These are phyloP conservation scores for Mayamaea pseudoterrestris DNA, from an alignment of 108 stramenopile genomes.

Conservation along the genomic window DNA sequence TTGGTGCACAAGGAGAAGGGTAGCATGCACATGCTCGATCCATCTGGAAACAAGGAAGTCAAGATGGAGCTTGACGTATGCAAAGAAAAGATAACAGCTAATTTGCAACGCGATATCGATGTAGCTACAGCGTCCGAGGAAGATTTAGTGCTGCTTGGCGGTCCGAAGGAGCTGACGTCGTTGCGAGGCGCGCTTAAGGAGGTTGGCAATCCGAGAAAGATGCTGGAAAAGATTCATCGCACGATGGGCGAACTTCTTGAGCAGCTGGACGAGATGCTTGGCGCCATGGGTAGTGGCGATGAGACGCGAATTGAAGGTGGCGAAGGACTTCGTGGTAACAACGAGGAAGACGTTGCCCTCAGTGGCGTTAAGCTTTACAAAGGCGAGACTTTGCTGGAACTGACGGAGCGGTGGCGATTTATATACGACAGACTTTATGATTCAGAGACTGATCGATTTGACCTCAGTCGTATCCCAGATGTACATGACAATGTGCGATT, in stretches of 20 bases:
- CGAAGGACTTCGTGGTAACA: slow-evolving; percentile 63
- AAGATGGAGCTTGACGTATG: slow-evolving; percentile 78
- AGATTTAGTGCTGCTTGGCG: slow-evolving; percentile 57
- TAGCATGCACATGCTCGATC: slow-evolving; percentile 88
- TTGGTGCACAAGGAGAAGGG: slow-evolving; percentile 92
- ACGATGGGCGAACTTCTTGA: slow-evolving; percentile 76
- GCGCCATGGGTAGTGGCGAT: slow-evolving; percentile 51
- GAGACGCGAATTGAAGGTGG: slow-evolving; percentile 71
- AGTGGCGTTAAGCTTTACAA: slow-evolving; percentile 85
- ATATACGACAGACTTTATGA: slow-evolving; percentile 83
- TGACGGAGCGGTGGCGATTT: slow-evolving; percentile 91
- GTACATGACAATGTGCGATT: slow-evolving; percentile 70
- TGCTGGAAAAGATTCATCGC: slow-evolving; percentile 59
- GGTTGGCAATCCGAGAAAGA: slow-evolving; percentile 82
- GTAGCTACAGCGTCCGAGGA: slow-evolving; percentile 42
- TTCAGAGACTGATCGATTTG: slow-evolving; percentile 69
- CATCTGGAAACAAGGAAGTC: slow-evolving; percentile 90
- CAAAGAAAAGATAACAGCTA: slow-evolving; percentile 64
- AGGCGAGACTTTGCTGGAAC: slow-evolving; percentile 86
- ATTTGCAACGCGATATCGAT: slow-evolving; percentile 78
- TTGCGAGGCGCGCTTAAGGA: slow-evolving; percentile 67
- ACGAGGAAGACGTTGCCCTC: slow-evolving; percentile 64
- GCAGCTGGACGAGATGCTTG: slow-evolving; percentile 81
- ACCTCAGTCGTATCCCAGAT: slow-evolving; percentile 88
- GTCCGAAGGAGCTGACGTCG: slow-evolving; percentile 57